Base-by-base conservation (phyloP, 83 land plant genomes). In the Picea mariana region DNA sequence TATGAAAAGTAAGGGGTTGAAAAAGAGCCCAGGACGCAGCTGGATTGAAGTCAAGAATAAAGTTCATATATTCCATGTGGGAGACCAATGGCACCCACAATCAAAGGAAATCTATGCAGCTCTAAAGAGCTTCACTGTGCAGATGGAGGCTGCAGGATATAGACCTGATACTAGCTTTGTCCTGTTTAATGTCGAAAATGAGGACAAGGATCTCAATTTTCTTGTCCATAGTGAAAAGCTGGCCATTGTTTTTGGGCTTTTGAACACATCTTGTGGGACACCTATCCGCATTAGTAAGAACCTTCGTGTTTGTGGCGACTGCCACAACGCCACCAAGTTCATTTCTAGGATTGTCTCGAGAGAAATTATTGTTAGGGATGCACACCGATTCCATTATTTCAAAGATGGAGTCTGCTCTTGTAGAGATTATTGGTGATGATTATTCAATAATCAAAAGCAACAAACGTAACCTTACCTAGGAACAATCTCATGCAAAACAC, bases 21-120 rank as follows among this genome's bases (percentile, higher is more conserved):
- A 26, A 20, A 85, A 85, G 47, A 34, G 31, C 11, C 84, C 84
- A 15, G 86, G 76, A 31, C 65, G n/a, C 55, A 85, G 86, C 62
- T 85, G 86, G 86, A 81, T 81, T 38, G 84, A 85, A 59, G 27
- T 81, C 40, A 65, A 85, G 67, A 84, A 79, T 60, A 71, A 64
- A 34, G 76, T 85, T 12, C 87, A 85, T 31, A 81, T 77, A 61
- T 85, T 85, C 49, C 71, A 58, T 27, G 87, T 68, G 24, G 85
- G 85, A 40, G 85, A 85, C 55, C 61, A 85, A 3, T 65, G 27
- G 34, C 87, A 85, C 44, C 87, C 87, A 4, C 78, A 82, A 47
- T 62, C 81, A 34, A 80, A 78, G 18, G 69, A 69, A 79, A 85
- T 85, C 44, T 69, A 82, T 78, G 76, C 82, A 66, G 67, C 77